Evolutionary conservation across 768 basidiomycete species (phyloP).

Genomic region (Pholiota molesta): DNA sequence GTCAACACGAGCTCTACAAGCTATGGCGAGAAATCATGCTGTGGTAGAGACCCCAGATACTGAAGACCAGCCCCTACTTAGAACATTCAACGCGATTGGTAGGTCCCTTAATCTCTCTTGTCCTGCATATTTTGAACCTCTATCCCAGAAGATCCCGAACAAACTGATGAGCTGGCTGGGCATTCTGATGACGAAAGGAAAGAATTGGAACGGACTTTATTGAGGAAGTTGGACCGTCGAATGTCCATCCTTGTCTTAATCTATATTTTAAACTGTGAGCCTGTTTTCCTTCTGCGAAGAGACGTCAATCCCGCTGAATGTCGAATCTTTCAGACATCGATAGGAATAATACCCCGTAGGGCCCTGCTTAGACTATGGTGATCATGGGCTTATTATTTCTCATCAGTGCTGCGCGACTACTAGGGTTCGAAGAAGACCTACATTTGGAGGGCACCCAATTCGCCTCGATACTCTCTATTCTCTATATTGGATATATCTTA

Average conservation of each 20-base stretch:
- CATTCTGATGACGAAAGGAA: constrained; percentile 30
- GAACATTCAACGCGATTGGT: constrained; percentile 3
- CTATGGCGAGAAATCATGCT: not conserved
- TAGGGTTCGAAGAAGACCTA: constrained; percentile 73
- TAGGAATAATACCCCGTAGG: constrained; percentile 73
- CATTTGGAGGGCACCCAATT: constrained; percentile 61
- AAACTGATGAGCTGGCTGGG: not conserved
- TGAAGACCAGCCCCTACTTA: constrained; percentile 13
- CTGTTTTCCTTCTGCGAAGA: constrained; percentile 5
- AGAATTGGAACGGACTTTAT: constrained; percentile 49
- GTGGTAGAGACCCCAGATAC: not conserved
- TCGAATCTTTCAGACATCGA: constrained; percentile 53
- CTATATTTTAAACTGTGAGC: constrained; percentile 54
- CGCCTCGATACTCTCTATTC: constrained; percentile 65
- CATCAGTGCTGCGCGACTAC: constrained; percentile 67
- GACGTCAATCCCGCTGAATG: not conserved
- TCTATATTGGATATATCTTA: constrained; percentile 75
- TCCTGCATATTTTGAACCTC: not conserved
- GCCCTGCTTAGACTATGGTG: not conserved
- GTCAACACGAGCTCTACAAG: not conserved
- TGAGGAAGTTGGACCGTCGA: constrained; percentile 59
- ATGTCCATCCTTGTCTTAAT: constrained; percentile 59
- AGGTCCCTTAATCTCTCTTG: not conserved
- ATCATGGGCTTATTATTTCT: not conserved
- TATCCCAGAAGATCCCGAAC: not conserved